Conservation (phyloP, 192 early-diverging fungal species). For the Rhizophlyctis rosea region DNA sequence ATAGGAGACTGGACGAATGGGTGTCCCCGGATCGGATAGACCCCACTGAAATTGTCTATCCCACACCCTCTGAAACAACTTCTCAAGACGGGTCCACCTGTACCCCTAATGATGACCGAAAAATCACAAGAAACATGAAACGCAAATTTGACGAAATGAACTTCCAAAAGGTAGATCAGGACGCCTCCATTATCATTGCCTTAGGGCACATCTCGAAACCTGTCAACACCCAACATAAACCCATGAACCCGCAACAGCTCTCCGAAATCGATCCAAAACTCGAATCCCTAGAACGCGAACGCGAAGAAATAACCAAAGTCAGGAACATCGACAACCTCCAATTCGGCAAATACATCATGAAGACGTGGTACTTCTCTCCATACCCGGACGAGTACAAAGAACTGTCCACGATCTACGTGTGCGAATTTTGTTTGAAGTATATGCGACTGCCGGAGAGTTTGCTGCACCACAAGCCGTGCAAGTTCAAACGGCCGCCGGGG, state of each 20-base stretch:
- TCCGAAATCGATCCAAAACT: not conserved
- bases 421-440: conserved; percentile 86
- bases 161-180: not conserved
- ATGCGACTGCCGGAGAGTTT: conserved; percentile 61
- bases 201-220: not conserved
- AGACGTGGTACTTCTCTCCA: conserved; percentile 86
- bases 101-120: not conserved
- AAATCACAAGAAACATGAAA: conserved; percentile 13
- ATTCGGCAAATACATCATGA: conserved; percentile 74
- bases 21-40: conserved; percentile 1
- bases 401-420: conserved; percentile 67
- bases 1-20: conserved; percentile 26
- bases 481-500: conserved; percentile 65
- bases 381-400: conserved; percentile 73
- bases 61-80: not conserved
- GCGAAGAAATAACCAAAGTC: conserved; percentile 13
- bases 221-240: no score
- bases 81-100: not conserved
- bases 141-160: conserved; percentile 12
- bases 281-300: conserved; percentile 3
- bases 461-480: conserved; percentile 71
- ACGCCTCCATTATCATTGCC: not conserved
- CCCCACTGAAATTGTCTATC: not conserved
- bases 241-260: not conserved
- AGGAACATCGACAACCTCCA: conserved; percentile 37